phyloP scores from a whole-genome alignment of 441 rosid genomes.

The Oxalis stricta region DNA sequence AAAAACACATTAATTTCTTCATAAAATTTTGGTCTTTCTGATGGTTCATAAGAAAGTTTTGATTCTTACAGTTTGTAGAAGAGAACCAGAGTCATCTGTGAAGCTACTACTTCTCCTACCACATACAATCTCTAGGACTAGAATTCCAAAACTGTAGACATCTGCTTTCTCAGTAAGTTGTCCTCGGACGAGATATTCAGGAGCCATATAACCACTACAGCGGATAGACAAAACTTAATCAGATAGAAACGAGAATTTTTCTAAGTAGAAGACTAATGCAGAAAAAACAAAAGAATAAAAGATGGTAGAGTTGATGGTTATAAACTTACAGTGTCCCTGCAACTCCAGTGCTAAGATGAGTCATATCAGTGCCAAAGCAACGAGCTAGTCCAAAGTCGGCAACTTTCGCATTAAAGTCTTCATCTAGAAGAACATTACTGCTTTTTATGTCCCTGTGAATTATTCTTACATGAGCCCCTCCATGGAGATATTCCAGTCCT shows the following conservation, averaged over 20 bases:
- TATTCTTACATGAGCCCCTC: slow-evolving; percentile 40
- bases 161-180: slow-evolving; percentile 74
- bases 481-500: slow-evolving; percentile 67
- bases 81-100: slow-evolving; percentile 28
- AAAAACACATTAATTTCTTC: background rate
- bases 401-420: slow-evolving; percentile 44
- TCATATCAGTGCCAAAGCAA: slow-evolving; percentile 39
- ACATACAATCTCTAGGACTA: slow-evolving; percentile 44
- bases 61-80: slow-evolving; percentile 42
- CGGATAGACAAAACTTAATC: background rate
- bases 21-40: background rate
- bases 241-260: background rate
- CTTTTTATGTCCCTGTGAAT: slow-evolving; percentile 79
- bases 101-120: slow-evolving; percentile 43
- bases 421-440: slow-evolving; percentile 65
- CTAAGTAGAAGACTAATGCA: too few species aligned
- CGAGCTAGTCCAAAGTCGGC: slow-evolving; percentile 84
- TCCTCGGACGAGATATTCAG: slow-evolving; percentile 60
- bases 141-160: slow-evolving; percentile 64
- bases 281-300: background rate
- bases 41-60: background rate
- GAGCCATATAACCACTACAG: slow-evolving; percentile 85
- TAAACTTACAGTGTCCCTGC: slow-evolving; percentile 66
- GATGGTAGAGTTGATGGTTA: background rate
- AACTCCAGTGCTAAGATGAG: slow-evolving; percentile 69